Base-by-base conservation (phyloP, 108 stramenopile genomes). In the Fistulifera solaris region DNA sequence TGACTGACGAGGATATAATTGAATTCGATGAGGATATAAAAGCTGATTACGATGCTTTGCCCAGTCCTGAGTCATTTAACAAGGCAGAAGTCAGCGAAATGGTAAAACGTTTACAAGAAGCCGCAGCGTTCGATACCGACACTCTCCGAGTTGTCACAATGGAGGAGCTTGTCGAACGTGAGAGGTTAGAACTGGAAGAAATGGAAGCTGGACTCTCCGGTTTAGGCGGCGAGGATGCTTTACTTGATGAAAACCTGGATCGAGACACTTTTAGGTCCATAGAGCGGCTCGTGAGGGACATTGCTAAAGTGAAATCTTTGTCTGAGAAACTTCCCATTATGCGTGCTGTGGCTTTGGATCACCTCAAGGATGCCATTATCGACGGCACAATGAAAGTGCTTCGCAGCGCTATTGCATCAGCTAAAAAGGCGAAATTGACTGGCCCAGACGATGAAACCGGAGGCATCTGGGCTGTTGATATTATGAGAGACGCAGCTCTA, bases 351-450 rank as follows among this genome's bases (percentile, higher is more conserved):
- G 85, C 89, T 3, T 66, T 85, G 18, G 81, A 83, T 43, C 48
- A 45, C 12, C 44, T 91, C 42, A 72, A 71, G 45, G 89, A 91
- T 69, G 85, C 85, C 17, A 91, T 91, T 48, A 74, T 77, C 27
- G 89, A 91, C 67, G 89, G 89, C 18, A 91, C 89, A n/a, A 77
- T 91, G 16, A 91, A 85, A 62, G 76, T 79, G 15, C 70, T 91
- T 1, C 66, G 78, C 24, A 60, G 62, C 49, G 89, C 85, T 17
- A 83, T 91, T 39, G 71, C 75, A 38, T 48, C 69, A 38, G 83
- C 89, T 8, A 86, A 91, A 48, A 70, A 77, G 16, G 85, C 85
- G 24, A 71, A 69, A 26, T 68, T 91, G 10, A 73, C 77, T 21
- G 82, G 81, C 46, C 62, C 65, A 17, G 85, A 91, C 56, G 76